A percentile compares a stretch with the other conserved stretches of the same genome.
These are phyloP conservation scores for Chlorella sp. DNA, from an alignment of 139 green algal species.

Conservation along the genomic window DNA sequence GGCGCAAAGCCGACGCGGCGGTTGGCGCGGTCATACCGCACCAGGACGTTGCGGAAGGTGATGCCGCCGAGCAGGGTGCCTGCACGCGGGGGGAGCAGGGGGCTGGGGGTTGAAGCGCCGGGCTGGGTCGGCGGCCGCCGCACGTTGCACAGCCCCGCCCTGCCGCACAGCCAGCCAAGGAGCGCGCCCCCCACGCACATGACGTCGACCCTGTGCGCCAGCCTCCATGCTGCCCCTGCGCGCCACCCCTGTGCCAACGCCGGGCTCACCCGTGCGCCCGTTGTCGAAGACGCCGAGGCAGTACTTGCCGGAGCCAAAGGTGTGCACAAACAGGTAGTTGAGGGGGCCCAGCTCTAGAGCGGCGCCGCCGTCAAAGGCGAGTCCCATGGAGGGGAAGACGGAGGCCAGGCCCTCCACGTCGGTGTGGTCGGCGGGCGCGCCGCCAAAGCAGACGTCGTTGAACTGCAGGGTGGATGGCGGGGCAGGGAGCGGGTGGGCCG, in stretches of 20 bases:
- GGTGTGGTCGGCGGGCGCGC: conserved; percentile 38
- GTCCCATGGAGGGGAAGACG: conserved; percentile 69
- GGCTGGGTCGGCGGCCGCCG: no score
- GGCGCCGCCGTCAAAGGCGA: conserved; percentile 61
- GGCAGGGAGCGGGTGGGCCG: not conserved
- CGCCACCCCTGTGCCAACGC: no score
- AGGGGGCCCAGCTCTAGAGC: conserved; percentile 61
- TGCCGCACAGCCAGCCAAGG: no score
- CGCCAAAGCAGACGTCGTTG: conserved; percentile 86
- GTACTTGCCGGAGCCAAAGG: conserved; percentile 62
- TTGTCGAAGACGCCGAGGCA: conserved; percentile 96
- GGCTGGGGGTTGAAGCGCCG: no score
- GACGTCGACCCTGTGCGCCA: no score
- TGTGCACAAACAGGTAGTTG: conserved; percentile 91
- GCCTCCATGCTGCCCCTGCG: no score
- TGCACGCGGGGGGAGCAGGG: no score
- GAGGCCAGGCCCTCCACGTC: conserved; percentile 45
- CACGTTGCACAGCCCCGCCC: no score
- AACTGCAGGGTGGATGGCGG: conserved; percentile 59
- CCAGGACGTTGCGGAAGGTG: conserved; percentile 76
- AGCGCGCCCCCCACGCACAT: no score
- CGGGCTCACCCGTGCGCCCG: conserved; percentile 18
- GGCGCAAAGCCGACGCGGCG: conserved; percentile 59
- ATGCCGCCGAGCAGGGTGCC: conserved; percentile 90
- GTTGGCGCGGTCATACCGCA: conserved; percentile 69